Base-by-base conservation (phyloP, 176 grass and related monocot genomes). In the Juncus inflexus region DNA sequence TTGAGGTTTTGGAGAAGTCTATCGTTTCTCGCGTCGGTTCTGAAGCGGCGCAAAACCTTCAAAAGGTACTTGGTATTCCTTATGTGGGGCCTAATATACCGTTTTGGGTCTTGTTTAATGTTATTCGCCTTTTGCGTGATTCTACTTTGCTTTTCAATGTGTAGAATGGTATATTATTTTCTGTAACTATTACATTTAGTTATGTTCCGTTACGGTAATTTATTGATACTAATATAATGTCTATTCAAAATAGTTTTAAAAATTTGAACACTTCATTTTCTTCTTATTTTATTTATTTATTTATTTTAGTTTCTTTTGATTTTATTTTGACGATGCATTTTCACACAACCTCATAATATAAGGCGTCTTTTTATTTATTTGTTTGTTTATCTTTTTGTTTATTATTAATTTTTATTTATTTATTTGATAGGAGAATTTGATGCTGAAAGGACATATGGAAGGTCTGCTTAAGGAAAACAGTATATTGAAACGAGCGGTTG, bases 401-500 rank as follows among this genome's bases (percentile, higher is more conserved):
- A 3, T 64, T 45, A 65, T 45, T 43, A 16, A 50, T 19, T 50
- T 50, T 50, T 67, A 28, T 67, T 10, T 67, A 67, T 67, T 67
- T 67, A 11, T 67, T 28, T 12, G 52, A 73, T 69, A 83, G 90
- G 82, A 95, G 72, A 78, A 69, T 73, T 78, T 40, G 35, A 41
- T 76, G 63, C 74, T 77, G 11, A 95, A 84, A 64, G 86, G 90
- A 55, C 86, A 90, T 9, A 40, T 90, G 35, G 82, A 87, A 62
- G 57, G 45, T 15, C 16, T 83, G 3, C 37, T 75, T 5, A 70
- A 53, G 37, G 90, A 95, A 58, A 95, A 90, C 52, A 52, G 35
- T 64, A 79, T 90, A 69, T 78, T 95, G n/a, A 95, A 90, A 73
- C 79, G 72, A 73, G 90, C 83, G 3, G 75, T 90, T 51, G 50